Evolutionary conservation across 768 basidiomycete genomes (phyloP), one percentile per base, ranked within the genome.

Genomic region (Pluteus cervinus): DNA sequence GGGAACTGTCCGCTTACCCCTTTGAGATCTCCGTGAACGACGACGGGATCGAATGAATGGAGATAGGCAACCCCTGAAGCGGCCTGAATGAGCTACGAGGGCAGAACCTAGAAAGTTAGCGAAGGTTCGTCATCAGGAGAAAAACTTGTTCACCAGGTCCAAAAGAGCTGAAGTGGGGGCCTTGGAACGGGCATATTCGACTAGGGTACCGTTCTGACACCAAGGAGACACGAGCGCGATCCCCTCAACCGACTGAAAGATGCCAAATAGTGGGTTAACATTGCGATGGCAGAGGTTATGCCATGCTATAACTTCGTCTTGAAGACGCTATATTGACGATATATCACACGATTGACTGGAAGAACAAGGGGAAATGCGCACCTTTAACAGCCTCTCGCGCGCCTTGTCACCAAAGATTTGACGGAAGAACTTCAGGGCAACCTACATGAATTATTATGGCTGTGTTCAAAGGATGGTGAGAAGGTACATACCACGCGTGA

Each of bases 151-250:
- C 5, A 50, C 66, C 29, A 24, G 32, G 25, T 41, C 35, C 40
- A 21, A 41, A 29, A 28, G 15, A 10, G 12, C 35, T 20, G n/a
- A 33, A 35, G 21, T 41, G 12, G 9, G 40, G 21, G 15, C 25
- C 3, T 2, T 33, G 40, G 24, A 46, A 33, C 61, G 63, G 41
- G 79, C 54, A 48, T 76, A 80, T 16, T 66, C 54, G 37, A 60
- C 62, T 37, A 80, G 59, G 6, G 70, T 75, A 7, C 79, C 77
- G 35, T 79, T 76, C 24, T 66, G 63, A 48, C 75, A 79, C 76
- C 77, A 81, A 4, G 71, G 70, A 4, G 79, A 79, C 0, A 81
- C 75, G 75, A 81, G 79, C 12, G 71, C 78, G 18, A 81, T 63
- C 32, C 72, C 70, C 23, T 66, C 61, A 20, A 61, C 55, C 4